Base-by-base conservation (phyloP, 1,284 basidiomycete species). In the Schizophyllum commune region DNA sequence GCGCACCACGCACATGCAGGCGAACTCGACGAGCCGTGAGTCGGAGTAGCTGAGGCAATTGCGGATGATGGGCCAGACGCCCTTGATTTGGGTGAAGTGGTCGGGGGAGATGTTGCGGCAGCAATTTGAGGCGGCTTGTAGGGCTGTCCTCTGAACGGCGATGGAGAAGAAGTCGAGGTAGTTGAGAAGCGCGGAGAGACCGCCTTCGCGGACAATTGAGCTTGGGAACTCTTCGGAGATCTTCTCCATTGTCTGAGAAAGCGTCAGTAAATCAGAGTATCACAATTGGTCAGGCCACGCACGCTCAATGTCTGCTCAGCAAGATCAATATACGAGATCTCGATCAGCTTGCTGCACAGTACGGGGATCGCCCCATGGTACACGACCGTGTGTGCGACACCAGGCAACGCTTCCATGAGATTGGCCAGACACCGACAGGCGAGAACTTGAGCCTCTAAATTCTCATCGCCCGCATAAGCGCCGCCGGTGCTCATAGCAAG, bases 101-200 rank as follows among this genome's bases (percentile, higher is more conserved):
- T 97, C 95, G 54, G 87, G 72, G 5, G 92, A 89, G 58, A 96
- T 83, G 70, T 94, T 94, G 58, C 93, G 86, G 73, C 95, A 97
- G 69, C 96, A 98, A 69, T 97, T 97, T 33, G 95, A 90, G 4
- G 94, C 94, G 19, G 95, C 94, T 67, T 96, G 94, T n/a, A 98
- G 80, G 19, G 96, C 96, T 0, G 94, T 97, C 60, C 96, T 85
- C 72, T 98, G 96, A 7, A 97, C 94, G 56, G 94, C 92, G 66
- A 95, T 97, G 11, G 93, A 95, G 76, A 98, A 97, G 78, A 98
- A 98, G 71, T 97, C 95, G 65, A 98, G 86, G 74, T 91, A 97
- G 71, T 92, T 94, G 67, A 98, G 83, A 34, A 98, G 78, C 19
- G 95, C 95, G 21, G 90, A 85, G 19, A 98, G 81, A 52, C 96